These are phyloP conservation scores for Triangularia verruculosa DNA, from an alignment of 2,329 filamentous ascomycete species.

Conservation along the genomic window DNA sequence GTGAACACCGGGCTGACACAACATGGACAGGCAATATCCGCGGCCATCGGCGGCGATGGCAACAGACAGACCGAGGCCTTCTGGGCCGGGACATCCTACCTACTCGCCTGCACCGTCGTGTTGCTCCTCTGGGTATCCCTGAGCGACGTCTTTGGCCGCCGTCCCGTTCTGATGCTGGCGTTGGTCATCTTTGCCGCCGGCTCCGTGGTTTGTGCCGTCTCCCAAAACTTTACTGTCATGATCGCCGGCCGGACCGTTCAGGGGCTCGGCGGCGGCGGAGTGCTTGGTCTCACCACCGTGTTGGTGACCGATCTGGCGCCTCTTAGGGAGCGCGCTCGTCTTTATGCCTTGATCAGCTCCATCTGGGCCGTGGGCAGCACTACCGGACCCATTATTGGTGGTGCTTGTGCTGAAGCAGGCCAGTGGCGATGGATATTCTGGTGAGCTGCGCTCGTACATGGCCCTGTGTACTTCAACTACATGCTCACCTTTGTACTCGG, in stretches of 20 bases:
- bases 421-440: constrained; percentile 38
- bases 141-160: constrained; percentile 32
- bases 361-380: constrained; percentile 32
- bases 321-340: constrained; percentile 32
- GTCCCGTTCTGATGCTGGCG: constrained; percentile 28
- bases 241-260: constrained; percentile 37
- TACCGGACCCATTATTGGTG: constrained; percentile 32
- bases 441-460: constrained; percentile 8
- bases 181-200: constrained; percentile 34
- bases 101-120: constrained; percentile 21
- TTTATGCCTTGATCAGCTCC: constrained; percentile 29
- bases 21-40: neutral
- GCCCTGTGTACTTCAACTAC: neutral
- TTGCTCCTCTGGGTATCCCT: constrained; percentile 27
- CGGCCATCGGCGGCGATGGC: neutral
- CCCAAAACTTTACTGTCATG: constrained; percentile 31
- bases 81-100: constrained; percentile 34
- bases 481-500: neutral
- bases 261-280: constrained; percentile 34
- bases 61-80: constrained; percentile 22
- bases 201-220: constrained; percentile 51
- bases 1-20: neutral
- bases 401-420: constrained; percentile 28
- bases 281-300: constrained; percentile 33
- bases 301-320: constrained; percentile 36